Evolutionary conservation across 2,329 filamentous ascomycete genomes (phyloP).

Genomic region (Fusarium mexicanum): DNA sequence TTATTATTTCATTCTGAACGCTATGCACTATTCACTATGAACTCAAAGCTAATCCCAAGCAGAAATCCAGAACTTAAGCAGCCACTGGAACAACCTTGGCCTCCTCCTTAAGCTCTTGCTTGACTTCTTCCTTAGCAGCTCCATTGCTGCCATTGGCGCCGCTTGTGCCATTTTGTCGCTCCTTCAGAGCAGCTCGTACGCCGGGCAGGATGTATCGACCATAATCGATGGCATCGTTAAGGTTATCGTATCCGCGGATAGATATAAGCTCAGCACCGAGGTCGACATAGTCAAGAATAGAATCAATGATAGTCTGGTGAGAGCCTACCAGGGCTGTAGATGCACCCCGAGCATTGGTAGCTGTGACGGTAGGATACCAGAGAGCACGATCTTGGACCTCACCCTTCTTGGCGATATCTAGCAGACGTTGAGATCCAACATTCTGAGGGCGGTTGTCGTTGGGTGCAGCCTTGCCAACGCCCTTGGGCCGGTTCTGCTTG

Average conservation of each 20-base stretch:
- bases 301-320: constrained; percentile 61
- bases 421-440: constrained; percentile 65
- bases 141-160: constrained; percentile 11
- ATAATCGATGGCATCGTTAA: constrained; percentile 69
- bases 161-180: constrained; percentile 35
- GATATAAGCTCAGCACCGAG: constrained; percentile 66
- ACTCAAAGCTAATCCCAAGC: neutral
- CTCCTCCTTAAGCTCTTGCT: neutral
- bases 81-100: neutral
- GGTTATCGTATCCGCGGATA: constrained; percentile 69
- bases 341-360: constrained; percentile 67
- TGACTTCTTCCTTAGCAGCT: neutral
- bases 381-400: constrained; percentile 69
- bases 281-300: constrained; percentile 66
- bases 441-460: constrained; percentile 58
- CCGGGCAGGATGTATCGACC: constrained; percentile 64
- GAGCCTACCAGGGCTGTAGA: constrained; percentile 68
- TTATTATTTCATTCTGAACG: neutral
- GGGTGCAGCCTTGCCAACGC: constrained; percentile 42
- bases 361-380: constrained; percentile 72
- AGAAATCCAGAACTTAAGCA: neutral
- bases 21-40: neutral
- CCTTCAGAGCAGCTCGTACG: constrained; percentile 53
- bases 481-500: constrained; percentile 53
- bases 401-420: constrained; percentile 64